Evolutionary conservation across 805 yeast genomes (phyloP).

Genomic region (Candida wancherniae): DNA sequence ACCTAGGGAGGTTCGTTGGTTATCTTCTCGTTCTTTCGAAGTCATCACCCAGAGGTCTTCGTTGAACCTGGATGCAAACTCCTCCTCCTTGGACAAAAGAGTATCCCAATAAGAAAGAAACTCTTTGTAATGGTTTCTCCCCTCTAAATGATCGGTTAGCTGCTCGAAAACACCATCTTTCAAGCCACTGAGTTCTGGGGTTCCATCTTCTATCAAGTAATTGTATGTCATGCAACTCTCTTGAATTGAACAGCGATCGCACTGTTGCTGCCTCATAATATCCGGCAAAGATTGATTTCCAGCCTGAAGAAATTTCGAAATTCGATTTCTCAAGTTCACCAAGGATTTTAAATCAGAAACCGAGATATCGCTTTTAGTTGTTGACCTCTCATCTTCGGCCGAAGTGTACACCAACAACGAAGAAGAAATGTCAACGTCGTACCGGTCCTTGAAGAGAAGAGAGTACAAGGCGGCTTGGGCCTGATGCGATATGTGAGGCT

Average conservation of each 20-base stretch:
- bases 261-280: slow-evolving; percentile 44
- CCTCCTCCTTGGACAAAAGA: slow-evolving; percentile 70
- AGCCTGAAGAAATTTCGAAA: slow-evolving; percentile 56
- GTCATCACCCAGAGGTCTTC: slow-evolving; percentile 68
- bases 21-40: slow-evolving; percentile 53
- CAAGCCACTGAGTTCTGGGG: slow-evolving; percentile 50
- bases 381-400: slow-evolving; percentile 48
- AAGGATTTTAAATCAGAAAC: slow-evolving; percentile 59
- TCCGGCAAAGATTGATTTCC: slow-evolving; percentile 51
- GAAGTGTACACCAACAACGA: slow-evolving; percentile 69
- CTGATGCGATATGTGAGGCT: slow-evolving; percentile 60
- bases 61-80: slow-evolving; percentile 44
- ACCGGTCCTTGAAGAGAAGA: slow-evolving; percentile 71
- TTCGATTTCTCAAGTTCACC: slow-evolving; percentile 64
- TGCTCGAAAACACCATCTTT: slow-evolving; percentile 42
- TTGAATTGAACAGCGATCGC: slow-evolving; percentile 58
- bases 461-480: slow-evolving; percentile 87
- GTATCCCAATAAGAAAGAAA: slow-evolving; percentile 74
- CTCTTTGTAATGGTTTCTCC: slow-evolving; percentile 34
- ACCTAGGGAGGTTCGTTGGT: slow-evolving; percentile 57
- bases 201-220: slow-evolving; percentile 56
- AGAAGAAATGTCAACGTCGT: slow-evolving; percentile 59
- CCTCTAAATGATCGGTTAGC: slow-evolving; percentile 47
- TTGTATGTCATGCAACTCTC: slow-evolving; percentile 63
- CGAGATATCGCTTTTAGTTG: slow-evolving; percentile 50